Evolutionary conservation across 2,329 filamentous ascomycete genomes (phyloP).

Genomic region (Didymellaceae sp.): DNA sequence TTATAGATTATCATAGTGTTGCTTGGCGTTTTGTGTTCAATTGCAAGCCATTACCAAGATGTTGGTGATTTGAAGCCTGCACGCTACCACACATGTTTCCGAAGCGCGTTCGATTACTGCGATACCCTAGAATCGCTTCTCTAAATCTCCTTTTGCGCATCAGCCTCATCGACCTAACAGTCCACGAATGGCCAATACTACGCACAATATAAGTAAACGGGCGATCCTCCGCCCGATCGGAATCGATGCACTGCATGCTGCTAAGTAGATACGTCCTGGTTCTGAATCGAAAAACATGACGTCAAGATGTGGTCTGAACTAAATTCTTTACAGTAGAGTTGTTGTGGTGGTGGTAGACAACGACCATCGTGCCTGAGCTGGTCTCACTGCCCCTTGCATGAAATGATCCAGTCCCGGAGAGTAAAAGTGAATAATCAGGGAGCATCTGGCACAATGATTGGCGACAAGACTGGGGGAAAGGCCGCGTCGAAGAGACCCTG

Average conservation of each 20-base stretch:
- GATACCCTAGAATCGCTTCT: too few species aligned
- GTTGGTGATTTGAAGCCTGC: constrained; percentile 2
- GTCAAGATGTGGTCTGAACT: too few species aligned
- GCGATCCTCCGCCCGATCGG: too few species aligned
- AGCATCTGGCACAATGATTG: constrained; percentile 3
- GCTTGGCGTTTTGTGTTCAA: constrained; percentile 5
- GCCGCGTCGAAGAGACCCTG: constrained; percentile 9
- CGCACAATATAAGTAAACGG: not conserved
- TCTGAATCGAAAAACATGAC: not conserved
- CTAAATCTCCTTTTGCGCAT: too few species aligned
- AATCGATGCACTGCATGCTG: not conserved
- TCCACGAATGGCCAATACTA: too few species aligned
- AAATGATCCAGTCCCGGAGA: constrained; percentile 3
- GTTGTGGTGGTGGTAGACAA: not conserved
- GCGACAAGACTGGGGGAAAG: not conserved
- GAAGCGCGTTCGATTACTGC: too few species aligned
- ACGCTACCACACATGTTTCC: too few species aligned
- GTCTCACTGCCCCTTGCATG: not conserved
- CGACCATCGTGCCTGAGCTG: not conserved
- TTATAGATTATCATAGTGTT: not conserved
- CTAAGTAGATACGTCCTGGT: constrained; percentile 7
- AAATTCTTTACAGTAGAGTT: too few species aligned
- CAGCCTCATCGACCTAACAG: too few species aligned
- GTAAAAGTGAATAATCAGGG: not conserved
- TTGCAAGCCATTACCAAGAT: constrained; percentile 3